Percentiles rank a stretch among this genome's conserved stretches.
phyloP scores from a whole-genome alignment of 2,329 filamentous ascomycete species.

The Neobulgaria alba region DNA sequence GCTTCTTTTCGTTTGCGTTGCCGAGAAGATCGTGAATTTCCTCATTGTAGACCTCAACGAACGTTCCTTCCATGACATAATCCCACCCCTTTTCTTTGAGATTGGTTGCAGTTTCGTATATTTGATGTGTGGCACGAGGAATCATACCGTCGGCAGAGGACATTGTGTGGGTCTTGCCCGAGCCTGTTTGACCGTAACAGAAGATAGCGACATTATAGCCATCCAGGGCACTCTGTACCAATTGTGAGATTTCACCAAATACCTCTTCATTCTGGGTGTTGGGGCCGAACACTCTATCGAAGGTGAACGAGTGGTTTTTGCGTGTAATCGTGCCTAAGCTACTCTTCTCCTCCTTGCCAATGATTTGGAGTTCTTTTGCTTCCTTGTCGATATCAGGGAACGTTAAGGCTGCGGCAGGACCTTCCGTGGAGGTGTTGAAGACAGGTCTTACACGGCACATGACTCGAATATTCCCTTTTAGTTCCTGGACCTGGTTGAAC shows the following conservation, averaged over 20 bases:
- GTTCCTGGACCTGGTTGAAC: constrained; percentile 95
- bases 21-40: constrained; percentile 86
- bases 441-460: constrained; percentile 91
- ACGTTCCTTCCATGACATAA: constrained; percentile 90
- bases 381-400: constrained; percentile 77
- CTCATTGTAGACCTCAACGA: constrained; percentile 98
- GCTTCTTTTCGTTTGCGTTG: constrained; percentile 65
- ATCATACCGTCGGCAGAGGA: constrained; percentile 89
- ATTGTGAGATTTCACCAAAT: constrained; percentile 92
- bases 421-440: constrained; percentile 44
- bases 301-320: constrained; percentile 78
- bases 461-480: constrained; percentile 96
- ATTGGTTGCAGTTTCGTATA: constrained; percentile 78
- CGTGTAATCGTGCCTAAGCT: constrained; percentile 68
- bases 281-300: constrained; percentile 86
- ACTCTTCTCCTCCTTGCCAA: constrained; percentile 75
- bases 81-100: constrained; percentile 88
- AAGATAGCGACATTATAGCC: constrained; percentile 99
- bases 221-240: constrained; percentile 92
- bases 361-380: constrained; percentile 75
- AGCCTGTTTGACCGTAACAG: constrained; percentile 95
- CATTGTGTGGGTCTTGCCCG: constrained; percentile 97
- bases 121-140: constrained; percentile 83
- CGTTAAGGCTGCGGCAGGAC: constrained; percentile 61
- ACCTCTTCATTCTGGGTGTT: constrained; percentile 71